Conservation (phyloP, 331 rosid species). For the Arachis monticola region DNA sequence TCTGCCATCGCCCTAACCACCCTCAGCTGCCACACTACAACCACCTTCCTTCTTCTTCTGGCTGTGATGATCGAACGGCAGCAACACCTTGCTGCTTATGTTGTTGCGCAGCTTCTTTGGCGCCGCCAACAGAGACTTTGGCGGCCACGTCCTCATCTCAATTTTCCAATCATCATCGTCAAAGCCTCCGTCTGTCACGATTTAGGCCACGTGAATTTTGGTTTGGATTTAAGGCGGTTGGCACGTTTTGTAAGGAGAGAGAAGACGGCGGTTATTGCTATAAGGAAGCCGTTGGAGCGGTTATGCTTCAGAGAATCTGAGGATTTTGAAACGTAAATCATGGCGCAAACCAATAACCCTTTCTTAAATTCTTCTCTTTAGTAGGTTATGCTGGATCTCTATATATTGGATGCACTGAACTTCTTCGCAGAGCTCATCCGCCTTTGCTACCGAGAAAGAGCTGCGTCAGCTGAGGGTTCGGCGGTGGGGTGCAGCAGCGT, state of each 20-base stretch:
- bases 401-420: too few species aligned
- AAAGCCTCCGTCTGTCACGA: neutral
- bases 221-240: conserved; percentile 44
- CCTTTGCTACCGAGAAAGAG: too few species aligned
- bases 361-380: neutral
- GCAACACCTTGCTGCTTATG: conserved; percentile 57
- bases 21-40: neutral
- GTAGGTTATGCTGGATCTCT: neutral
- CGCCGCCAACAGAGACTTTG: conserved; percentile 37
- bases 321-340: conserved; percentile 24
- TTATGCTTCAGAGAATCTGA: conserved; percentile 42
- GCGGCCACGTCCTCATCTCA: conserved; percentile 35
- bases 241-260: conserved; percentile 41
- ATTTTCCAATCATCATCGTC: conserved; percentile 5
- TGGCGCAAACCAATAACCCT: neutral
- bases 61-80: conserved; percentile 38
- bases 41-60: conserved; percentile 32
- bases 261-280: conserved; percentile 50
- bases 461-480: too few species aligned
- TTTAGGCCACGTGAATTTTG: neutral
- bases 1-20: conserved; percentile 68
- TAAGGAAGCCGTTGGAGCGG: conserved; percentile 31
- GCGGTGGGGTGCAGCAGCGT: too few species aligned
- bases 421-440: too few species aligned
- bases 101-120: conserved; percentile 62